Base-by-base conservation (phyloP, 192 early-diverging fungal genomes). In the Backusella macrospora region DNA sequence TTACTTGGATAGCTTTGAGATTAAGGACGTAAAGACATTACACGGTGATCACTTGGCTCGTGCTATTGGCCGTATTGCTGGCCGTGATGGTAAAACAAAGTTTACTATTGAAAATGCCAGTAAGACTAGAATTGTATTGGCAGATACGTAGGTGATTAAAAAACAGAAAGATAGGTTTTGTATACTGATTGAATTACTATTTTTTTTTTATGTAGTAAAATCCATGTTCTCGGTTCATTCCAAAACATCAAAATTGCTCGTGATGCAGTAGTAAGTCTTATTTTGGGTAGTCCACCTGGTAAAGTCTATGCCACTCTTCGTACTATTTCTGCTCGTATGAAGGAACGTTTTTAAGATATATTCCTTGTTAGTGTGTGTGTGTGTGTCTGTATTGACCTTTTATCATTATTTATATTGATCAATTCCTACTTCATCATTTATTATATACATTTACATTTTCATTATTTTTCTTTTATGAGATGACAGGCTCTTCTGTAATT, bases 1-100 rank as follows among this genome's bases (percentile, higher is more conserved):
- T 74, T 99, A 91, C 80, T 76, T 99, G 78, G 98, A 99, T 76
- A 89, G 94, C 6, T 99, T 99, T 82, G 96, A 98, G 71, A 93
- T 98, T 84, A 98, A 98, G 86, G 98, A 99, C 82, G 89, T 99
- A 38, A 96, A 97, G 86, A 97, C 94, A 6, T 81, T 99, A 47
- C 88, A 90, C 46, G 96, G 96, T 34, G 98, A 99, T 80, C 95
- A 99, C 81, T 83, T 99, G 81, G 93, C 94, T 21, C 91, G 98
- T 68, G 98, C 98, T 16, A 96, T 99, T 78, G 98, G 98, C 73
- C 95, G 98, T 76, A 95, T 99, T 85, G 96, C 96, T 23, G 98
- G 98, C 52, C 95, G 96, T 81, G 94, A 96, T 72, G 98, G 98
- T 59, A 96, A 97, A 78, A 98, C 96, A 8, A 96, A 96, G 78